Percentiles rank a stretch among this genome's conserved stretches.
phyloP scores from a whole-genome alignment of 192 early-diverging fungal genomes.

The Coemansia sp. region DNA sequence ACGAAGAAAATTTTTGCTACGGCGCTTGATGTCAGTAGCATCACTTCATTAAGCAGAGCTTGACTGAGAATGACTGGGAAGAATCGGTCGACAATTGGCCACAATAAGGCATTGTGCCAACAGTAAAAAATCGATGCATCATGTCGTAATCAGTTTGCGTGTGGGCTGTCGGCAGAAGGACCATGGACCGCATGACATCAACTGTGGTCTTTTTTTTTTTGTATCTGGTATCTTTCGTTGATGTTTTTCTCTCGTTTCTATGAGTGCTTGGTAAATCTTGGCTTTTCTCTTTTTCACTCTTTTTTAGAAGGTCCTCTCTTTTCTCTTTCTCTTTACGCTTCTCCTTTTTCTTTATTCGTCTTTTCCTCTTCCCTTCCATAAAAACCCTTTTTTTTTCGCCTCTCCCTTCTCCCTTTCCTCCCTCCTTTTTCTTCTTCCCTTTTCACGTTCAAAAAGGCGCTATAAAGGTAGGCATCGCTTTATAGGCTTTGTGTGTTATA shows the following conservation, averaged over 20 bases:
- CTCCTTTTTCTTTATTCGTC: not conserved
- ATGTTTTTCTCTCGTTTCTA: not conserved
- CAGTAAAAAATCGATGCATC: not conserved
- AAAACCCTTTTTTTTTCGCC: not conserved
- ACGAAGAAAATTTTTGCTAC: not conserved
- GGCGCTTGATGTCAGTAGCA: conserved; percentile 9
- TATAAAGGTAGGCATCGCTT: conserved; percentile 1
- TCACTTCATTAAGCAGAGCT: not conserved
- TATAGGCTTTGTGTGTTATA: not conserved
- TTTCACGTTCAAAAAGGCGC: conserved; percentile 7
- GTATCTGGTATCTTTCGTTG: not conserved
- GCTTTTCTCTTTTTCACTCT: not conserved
- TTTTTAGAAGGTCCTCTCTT: not conserved
- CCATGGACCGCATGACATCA: not conserved
- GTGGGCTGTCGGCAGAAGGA: not conserved
- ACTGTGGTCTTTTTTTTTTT: not conserved
- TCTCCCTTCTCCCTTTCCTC: not conserved
- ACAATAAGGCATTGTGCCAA: not conserved
- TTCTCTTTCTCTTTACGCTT: conserved; percentile 9
- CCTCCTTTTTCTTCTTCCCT: conserved; percentile 9
- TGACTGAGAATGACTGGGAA: not conserved
- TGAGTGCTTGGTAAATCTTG: conserved; percentile 11
- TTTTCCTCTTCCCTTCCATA: not conserved
- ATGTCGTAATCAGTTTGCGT: not conserved
- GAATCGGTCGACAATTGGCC: not conserved